Evolutionary conservation across 1,284 basidiomycete genomes (phyloP).

Genomic region (Neonothopanus nambi): DNA sequence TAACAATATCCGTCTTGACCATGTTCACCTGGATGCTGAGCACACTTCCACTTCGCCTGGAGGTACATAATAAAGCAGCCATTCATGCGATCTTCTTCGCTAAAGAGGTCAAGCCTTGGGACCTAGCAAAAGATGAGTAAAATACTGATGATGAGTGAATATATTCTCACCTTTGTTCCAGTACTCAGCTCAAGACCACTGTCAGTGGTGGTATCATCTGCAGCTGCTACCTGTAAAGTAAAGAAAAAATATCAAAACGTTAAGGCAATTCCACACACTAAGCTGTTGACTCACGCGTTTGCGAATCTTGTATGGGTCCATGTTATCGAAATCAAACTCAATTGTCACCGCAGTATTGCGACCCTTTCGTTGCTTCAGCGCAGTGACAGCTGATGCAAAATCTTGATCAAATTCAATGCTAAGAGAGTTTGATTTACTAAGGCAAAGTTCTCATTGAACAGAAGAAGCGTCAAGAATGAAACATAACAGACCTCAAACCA

Average conservation of each 20-base stretch:
- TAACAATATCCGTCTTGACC: slow-evolving; percentile 26
- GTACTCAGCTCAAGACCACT: background rate
- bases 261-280: background rate
- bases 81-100: background rate
- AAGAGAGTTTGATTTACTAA: background rate
- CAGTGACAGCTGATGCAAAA: background rate
- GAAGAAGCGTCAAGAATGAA: background rate
- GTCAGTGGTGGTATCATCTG: background rate
- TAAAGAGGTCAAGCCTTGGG: background rate
- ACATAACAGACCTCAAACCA: slow-evolving; percentile 20
- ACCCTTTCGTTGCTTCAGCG: slow-evolving; percentile 15
- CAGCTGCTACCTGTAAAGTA: background rate
- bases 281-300: background rate
- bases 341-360: slow-evolving; percentile 10
- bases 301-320: slow-evolving; percentile 16
- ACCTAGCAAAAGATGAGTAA: background rate
- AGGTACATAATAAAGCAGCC: slow-evolving; percentile 19
- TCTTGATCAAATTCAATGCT: background rate
- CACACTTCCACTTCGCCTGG: slow-evolving; percentile 24
- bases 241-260: slow-evolving; percentile 2
- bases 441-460: background rate
- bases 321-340: slow-evolving; percentile 18
- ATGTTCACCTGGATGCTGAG: slow-evolving; percentile 25
- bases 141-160: too few relatives aligned
- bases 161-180: background rate